Percentiles rank a stretch among this genome's conserved stretches.
These are phyloP conservation scores for Penicillium paradoxum DNA, from an alignment of 495 filamentous ascomycete genomes.

Conservation along the genomic window DNA sequence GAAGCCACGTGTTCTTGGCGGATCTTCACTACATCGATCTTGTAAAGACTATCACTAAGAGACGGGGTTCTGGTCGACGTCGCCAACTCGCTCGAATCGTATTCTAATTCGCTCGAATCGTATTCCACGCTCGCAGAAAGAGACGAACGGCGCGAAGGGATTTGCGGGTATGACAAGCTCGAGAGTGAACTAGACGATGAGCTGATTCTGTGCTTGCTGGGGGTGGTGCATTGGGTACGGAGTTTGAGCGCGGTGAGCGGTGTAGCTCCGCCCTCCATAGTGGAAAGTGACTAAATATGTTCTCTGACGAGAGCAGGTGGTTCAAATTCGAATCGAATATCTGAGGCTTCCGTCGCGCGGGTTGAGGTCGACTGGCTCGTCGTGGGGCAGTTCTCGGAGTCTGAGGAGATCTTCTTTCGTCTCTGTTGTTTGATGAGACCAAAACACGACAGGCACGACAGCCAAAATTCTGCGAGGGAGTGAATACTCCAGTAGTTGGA, in stretches of 20 bases:
- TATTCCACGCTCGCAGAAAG: slow-evolving; percentile 8
- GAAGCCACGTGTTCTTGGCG: neutral
- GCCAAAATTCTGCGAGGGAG: slow-evolving; percentile 1
- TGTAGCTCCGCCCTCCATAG: slow-evolving; percentile 7
- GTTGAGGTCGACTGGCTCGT: neutral
- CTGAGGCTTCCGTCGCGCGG: slow-evolving; percentile 18
- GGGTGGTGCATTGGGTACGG: neutral
- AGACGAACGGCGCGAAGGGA: slow-evolving; percentile 27
- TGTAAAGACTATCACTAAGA: slow-evolving; percentile 16
- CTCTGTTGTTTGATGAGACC: slow-evolving; percentile 5
- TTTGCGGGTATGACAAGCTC: slow-evolving; percentile 21
- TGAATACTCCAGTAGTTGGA: slow-evolving; percentile 34
- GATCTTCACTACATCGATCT: slow-evolving; percentile 18
- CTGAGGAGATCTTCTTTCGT: slow-evolving; percentile 17
- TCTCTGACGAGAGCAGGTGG: slow-evolving; percentile 14
- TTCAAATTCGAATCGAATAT: slow-evolving; percentile 14
- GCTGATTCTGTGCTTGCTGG: slow-evolving; percentile 5
- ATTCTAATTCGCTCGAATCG: slow-evolving; percentile 1
- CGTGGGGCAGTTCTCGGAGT: slow-evolving; percentile 15
- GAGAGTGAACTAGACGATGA: slow-evolving; percentile 10
- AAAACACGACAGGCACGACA: slow-evolving; percentile 10
- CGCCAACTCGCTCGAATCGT: slow-evolving; percentile 8
- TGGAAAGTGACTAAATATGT: slow-evolving; percentile 15
- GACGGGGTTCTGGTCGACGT: slow-evolving; percentile 28
- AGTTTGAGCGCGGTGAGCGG: slow-evolving; percentile 14